Base-by-base conservation (phyloP, 2,329 filamentous ascomycete species). In the Fonsecaea pedrosoi region DNA sequence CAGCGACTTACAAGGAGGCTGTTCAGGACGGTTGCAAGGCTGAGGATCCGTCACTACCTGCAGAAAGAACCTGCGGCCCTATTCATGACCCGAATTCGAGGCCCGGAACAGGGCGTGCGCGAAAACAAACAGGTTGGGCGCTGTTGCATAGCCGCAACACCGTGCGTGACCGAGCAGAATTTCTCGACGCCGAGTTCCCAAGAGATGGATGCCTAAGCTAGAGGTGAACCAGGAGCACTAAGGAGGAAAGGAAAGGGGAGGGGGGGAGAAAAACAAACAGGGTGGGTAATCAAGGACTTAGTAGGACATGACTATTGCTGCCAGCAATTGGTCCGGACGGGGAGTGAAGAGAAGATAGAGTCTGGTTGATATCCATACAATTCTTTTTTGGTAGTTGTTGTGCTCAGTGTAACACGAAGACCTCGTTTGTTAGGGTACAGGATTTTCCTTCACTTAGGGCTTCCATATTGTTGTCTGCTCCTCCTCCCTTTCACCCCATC, bases 361-460 rank as follows among this genome's bases (percentile, higher is more conserved):
- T 4, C 25, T 50, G 4, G 21, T 50, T 25, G 18, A 21, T 50
- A 50, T 9, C 12, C 40, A 45, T 18, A 45, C 37, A 40, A 18
- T 18, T 45, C 1, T 5, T 18, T 25, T 25, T 25, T 45, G 15
- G n/a, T 45, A 18, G 15, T 45, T 45, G 15, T 45, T 45, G 21
- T 50, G 45, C 10, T 50, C 45, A 12, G 32, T 57, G 55, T 37
- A 12, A 4, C 55, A 21, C 25, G 45, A 21, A 5, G 55, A 57
- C 35, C 55, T 57, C 35, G 9, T 38, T 57, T 57, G 15, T 57
- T 57, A 40, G 32, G 25, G n/a, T 57, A 21, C 34, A 21, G 55
- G 55, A 37, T n/a, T 38, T 37, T 25, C 55, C 55, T 57, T 57
- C 34, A 18, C 55, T 57, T 40, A 40, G 55, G 35, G 55, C 55